These are phyloP conservation scores for Aspergillus ustus DNA, from an alignment of 2,329 filamentous ascomycete species.

Conservation along the genomic window DNA sequence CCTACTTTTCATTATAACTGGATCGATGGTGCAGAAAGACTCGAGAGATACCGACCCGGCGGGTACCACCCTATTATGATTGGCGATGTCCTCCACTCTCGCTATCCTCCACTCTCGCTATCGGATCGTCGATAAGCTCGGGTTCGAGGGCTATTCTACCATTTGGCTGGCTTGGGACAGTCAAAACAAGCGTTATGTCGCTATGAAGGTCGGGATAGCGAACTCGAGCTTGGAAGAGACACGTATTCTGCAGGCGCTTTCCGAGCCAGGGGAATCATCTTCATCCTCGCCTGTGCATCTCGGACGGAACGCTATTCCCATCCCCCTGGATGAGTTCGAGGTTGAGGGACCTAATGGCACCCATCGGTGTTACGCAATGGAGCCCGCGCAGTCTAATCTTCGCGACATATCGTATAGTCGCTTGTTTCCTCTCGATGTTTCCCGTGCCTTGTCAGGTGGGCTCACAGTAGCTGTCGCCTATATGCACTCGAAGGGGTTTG, in stretches of 20 bases:
- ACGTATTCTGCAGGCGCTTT: slow-evolving; percentile 29
- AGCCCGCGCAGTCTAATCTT: slow-evolving; percentile 33
- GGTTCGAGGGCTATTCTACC: slow-evolving; percentile 48
- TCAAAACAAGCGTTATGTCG: slow-evolving; percentile 30
- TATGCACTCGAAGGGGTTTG: slow-evolving; percentile 32
- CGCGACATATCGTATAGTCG: slow-evolving; percentile 33
- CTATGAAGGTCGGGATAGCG: slow-evolving; percentile 35
- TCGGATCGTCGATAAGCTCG: slow-evolving; percentile 48
- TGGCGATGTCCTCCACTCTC: slow-evolving; percentile 33
- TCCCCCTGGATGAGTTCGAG: slow-evolving; percentile 32
- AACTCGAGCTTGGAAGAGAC: slow-evolving; percentile 25
- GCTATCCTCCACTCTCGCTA: slow-evolving; percentile 45
- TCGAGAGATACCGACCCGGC: slow-evolving; percentile 37
- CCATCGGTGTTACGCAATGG: slow-evolving; percentile 33
- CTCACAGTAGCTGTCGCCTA: slow-evolving; percentile 31
- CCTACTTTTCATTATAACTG: slow-evolving; percentile 30
- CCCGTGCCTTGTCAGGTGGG: slow-evolving; percentile 27
- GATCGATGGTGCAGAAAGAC: slow-evolving; percentile 35
- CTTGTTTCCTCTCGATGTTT: slow-evolving; percentile 34
- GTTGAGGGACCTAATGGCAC: slow-evolving; percentile 34
- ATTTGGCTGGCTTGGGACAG: slow-evolving; percentile 48
- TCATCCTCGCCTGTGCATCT: slow-evolving; percentile 1
- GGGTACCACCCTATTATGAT: slow-evolving; percentile 43
- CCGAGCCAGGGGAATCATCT: background rate
- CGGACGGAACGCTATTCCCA: slow-evolving; percentile 16